These are phyloP conservation scores for Euptelea pleiosperma DNA, from an alignment of 164 flowering plant species.

Conservation along the genomic window DNA sequence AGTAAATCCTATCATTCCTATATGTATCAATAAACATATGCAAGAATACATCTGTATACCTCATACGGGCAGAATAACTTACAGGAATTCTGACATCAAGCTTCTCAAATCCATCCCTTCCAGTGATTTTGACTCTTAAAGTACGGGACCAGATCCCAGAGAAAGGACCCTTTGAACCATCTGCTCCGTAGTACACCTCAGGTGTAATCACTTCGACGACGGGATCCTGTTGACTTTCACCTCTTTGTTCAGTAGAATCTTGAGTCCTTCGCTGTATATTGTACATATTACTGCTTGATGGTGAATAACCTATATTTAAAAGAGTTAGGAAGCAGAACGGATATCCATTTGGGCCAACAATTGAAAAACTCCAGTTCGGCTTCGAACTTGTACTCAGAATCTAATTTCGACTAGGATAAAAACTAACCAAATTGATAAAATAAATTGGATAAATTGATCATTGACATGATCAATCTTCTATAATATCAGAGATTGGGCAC, in stretches of 20 bases:
- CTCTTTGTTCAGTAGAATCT: slow-evolving; percentile 39
- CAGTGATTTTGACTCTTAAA: slow-evolving; percentile 80
- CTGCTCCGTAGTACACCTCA: slow-evolving; percentile 49
- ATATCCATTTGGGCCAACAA: background rate
- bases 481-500: background rate
- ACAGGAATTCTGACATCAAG: slow-evolving; percentile 91
- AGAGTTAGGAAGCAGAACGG: slow-evolving; percentile 3
- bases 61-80: slow-evolving; percentile 29
- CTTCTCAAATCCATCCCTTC: slow-evolving; percentile 87
- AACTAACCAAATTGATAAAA: background rate
- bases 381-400: background rate
- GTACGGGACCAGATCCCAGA: slow-evolving; percentile 76
- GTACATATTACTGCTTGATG: slow-evolving; percentile 38
- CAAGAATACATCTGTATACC: background rate
- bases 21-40: too few relatives aligned
- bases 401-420: background rate
- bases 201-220: slow-evolving; percentile 77
- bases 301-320: slow-evolving; percentile 25
- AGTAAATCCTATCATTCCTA: background rate
- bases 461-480: background rate
- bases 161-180: slow-evolving; percentile 50
- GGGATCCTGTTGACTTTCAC: slow-evolving; percentile 40
- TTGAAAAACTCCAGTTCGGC: background rate
- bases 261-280: slow-evolving; percentile 25
- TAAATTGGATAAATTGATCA: background rate